Base-by-base conservation (phyloP, 1,284 basidiomycete genomes). In the Mycena citricolor region DNA sequence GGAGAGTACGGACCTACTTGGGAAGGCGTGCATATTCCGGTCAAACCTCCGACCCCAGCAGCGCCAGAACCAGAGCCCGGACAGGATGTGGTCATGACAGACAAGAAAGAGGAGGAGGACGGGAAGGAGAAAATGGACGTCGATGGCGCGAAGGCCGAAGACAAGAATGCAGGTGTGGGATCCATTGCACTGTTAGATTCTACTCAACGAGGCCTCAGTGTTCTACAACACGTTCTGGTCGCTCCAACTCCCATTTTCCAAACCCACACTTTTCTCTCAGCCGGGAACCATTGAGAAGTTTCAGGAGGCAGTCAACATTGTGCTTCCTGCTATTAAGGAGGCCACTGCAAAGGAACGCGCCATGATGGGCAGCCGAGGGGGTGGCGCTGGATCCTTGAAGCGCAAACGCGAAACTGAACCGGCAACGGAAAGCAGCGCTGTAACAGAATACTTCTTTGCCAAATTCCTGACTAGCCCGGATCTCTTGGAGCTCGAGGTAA, bases 401-500 rank as follows among this genome's bases (percentile, higher is more conserved):
- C 71, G 81, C 39, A 84, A 86, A 64, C 76, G 84, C 21, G 84
- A 85, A 20, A 57, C 65, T 13, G 77, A 79, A 22, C 47, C 51
- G 16, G 54, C 60, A 1, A 74, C 1, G 63, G 75, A 77, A 54
- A 73, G 67, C 20, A 69, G 69, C 35, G 67, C 66, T 12, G 64
- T 64, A 24, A 80, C 72, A 38, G 83, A 90, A 53, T 91, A 90
- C 61, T 94, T 94, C 66, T 94, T 94, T 59, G 90, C 92, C 11
- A 94, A 93, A 60, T 94, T 90, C 63, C 69, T 95, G 32, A 94
- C 91, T 0, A 90, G 83, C 47, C 84, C 88, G 0, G 88, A 91
- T 33, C 68, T 95, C 16, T 72, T 94, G 21, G 90, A 90, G 39
- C 81, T 94, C 39, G 90, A 95, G 75, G 90, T 90, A 42, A 46